Evolutionary conservation across 495 filamentous ascomycete species (phyloP).

Genomic region (Annulohypoxylon moriforme): DNA sequence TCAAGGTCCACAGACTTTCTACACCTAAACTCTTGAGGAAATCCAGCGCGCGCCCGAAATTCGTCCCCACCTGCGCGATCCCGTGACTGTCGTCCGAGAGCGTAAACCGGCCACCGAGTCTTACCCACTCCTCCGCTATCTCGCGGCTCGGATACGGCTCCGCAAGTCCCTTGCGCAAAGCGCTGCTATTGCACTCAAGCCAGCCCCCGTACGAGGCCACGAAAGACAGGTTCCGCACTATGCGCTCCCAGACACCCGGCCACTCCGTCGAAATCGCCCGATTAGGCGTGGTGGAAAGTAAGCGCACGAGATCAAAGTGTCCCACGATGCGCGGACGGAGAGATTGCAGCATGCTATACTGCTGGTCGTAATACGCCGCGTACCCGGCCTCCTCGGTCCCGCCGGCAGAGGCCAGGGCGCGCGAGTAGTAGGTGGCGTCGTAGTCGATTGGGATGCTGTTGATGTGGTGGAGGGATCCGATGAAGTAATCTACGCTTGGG

Average conservation of each 20-base stretch:
- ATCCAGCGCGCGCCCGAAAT: constrained; percentile 61
- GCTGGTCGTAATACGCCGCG: constrained; percentile 85
- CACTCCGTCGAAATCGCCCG: constrained; percentile 59
- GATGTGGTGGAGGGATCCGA: constrained; percentile 93
- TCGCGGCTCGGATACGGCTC: constrained; percentile 88
- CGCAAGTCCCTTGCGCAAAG: constrained; percentile 85
- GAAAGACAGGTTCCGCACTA: constrained; percentile 77
- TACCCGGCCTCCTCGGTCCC: constrained; percentile 76
- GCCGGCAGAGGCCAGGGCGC: constrained; percentile 53
- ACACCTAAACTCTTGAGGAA: constrained; percentile 66
- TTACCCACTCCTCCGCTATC: constrained; percentile 72
- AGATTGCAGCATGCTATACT: constrained; percentile 80
- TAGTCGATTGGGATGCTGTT: constrained; percentile 90
- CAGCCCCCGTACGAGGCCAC: constrained; percentile 80
- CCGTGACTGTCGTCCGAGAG: constrained; percentile 94
- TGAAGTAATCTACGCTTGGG: constrained; percentile 81
- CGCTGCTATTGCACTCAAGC: constrained; percentile 88
- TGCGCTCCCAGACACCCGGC: constrained; percentile 75
- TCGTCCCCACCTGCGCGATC: constrained; percentile 78
- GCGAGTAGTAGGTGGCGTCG: constrained; percentile 72
- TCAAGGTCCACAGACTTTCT: constrained; percentile 60
- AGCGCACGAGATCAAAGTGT: constrained; percentile 91
- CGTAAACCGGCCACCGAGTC: constrained; percentile 80
- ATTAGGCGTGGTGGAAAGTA: constrained; percentile 77
- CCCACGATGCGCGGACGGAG: constrained; percentile 84